Evolutionary conservation across 2,329 filamentous ascomycete genomes (phyloP).

Genomic region (Neofusicoccum ribis): DNA sequence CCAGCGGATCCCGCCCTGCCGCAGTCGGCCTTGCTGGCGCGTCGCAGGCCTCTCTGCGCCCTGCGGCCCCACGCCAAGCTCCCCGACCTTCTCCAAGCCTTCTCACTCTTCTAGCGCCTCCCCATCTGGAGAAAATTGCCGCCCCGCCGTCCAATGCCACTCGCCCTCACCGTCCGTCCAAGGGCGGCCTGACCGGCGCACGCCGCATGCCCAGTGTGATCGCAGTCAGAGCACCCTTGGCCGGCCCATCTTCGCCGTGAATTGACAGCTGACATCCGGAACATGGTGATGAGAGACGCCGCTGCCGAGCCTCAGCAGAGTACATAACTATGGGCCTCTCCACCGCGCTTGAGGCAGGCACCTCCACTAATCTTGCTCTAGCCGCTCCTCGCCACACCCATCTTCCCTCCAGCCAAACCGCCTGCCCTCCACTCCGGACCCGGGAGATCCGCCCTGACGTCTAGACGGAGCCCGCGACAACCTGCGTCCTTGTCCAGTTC

Average conservation of each 20-base stretch:
- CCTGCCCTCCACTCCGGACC: no score
- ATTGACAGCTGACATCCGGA: not conserved
- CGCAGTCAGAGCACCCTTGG: not conserved
- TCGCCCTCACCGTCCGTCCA: not conserved
- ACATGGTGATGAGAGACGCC: no score
- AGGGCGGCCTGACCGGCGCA: not conserved
- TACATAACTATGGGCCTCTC: constrained; percentile 4
- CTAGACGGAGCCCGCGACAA: not conserved
- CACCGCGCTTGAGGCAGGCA: not conserved
- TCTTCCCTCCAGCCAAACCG: not conserved
- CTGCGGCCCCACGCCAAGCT: constrained; percentile 4
- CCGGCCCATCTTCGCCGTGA: not conserved
- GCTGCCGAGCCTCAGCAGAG: not conserved
- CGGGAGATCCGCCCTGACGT: not conserved
- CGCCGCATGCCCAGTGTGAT: not conserved
- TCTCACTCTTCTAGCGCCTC: not conserved
- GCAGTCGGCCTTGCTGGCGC: not conserved
- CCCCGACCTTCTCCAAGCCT: not conserved
- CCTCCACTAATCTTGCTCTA: constrained; percentile 12
- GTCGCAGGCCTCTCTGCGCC: not conserved
- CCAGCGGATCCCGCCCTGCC: not conserved
- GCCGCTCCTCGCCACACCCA: not conserved
- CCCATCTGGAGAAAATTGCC: not conserved
- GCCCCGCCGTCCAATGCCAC: not conserved
- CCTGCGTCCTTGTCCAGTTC: not conserved